These are phyloP conservation scores for Ganoderma multipileum DNA, from an alignment of 1,284 basidiomycete genomes.

Conservation along the genomic window DNA sequence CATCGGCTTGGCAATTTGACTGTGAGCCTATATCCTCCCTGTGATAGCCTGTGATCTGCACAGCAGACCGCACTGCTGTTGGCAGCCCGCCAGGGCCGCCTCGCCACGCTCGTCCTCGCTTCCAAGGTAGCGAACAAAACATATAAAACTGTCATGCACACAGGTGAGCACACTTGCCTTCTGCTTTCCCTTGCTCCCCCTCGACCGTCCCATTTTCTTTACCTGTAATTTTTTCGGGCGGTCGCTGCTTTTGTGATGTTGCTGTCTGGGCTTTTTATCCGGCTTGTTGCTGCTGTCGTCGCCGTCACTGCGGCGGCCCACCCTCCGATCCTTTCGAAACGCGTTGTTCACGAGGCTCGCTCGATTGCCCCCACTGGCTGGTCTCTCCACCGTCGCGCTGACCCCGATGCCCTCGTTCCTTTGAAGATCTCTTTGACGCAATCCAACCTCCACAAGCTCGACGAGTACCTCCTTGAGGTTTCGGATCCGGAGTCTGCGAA, in stretches of 20 bases:
- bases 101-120: not conserved
- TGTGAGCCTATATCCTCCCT: not conserved
- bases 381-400: slow-evolving; percentile 42
- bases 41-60: not conserved
- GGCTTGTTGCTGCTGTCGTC: slow-evolving; percentile 11
- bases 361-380: slow-evolving; percentile 43
- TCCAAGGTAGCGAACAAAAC: not conserved
- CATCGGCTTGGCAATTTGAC: not conserved
- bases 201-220: not conserved
- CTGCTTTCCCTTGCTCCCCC: not conserved
- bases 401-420: slow-evolving; percentile 42
- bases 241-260: slow-evolving; percentile 12
- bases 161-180: not conserved
- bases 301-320: slow-evolving; percentile 12
- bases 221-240: not conserved
- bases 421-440: slow-evolving; percentile 53
- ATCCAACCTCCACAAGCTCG: slow-evolving; percentile 48
- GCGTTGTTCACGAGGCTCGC: slow-evolving; percentile 48
- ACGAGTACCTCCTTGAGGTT: slow-evolving; percentile 50
- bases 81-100: not conserved
- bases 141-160: not conserved
- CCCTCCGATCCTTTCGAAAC: slow-evolving; percentile 11
- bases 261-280: slow-evolving; percentile 14
- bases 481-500: slow-evolving; percentile 50
- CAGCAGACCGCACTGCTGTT: not conserved